A percentile compares a stretch with the other conserved stretches of the same genome.
Evolutionary conservation across 306 rosid genomes (phyloP).

Genomic region (Cucurbita moschata): DNA sequence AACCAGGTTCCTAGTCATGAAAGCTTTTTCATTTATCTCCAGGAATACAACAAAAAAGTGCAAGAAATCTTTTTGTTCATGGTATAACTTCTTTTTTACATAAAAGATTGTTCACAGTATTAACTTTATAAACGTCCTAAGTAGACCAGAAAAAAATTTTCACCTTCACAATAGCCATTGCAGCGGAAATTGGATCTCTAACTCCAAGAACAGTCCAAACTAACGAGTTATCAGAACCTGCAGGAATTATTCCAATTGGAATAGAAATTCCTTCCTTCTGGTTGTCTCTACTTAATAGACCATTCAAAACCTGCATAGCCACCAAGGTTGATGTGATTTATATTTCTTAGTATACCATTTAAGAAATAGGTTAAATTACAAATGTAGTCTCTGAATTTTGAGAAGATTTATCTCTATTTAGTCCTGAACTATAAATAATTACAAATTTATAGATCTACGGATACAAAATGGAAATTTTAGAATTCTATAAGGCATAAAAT

Average conservation of each 20-base stretch:
- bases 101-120: neutral
- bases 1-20: neutral
- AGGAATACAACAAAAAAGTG: neutral
- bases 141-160: neutral
- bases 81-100: neutral
- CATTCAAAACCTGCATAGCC: slow-evolving; percentile 77
- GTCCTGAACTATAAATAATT: neutral
- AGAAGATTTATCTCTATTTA: no score
- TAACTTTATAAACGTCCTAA: neutral
- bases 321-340: slow-evolving; percentile 1
- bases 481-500: neutral
- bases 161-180: slow-evolving; percentile 98
- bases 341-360: neutral
- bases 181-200: slow-evolving; percentile 91
- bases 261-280: slow-evolving; percentile 97
- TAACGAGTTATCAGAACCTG: slow-evolving; percentile 95
- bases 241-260: slow-evolving; percentile 96
- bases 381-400: neutral
- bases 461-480: no score
- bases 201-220: slow-evolving; percentile 99
- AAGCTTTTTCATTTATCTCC: neutral
- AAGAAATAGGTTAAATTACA: neutral
- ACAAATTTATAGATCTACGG: neutral
- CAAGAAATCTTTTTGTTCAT: neutral
- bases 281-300: slow-evolving; percentile 88